These are phyloP conservation scores for Pascua guehoae DNA, from an alignment of 1,284 basidiomycete genomes.

Conservation along the genomic window DNA sequence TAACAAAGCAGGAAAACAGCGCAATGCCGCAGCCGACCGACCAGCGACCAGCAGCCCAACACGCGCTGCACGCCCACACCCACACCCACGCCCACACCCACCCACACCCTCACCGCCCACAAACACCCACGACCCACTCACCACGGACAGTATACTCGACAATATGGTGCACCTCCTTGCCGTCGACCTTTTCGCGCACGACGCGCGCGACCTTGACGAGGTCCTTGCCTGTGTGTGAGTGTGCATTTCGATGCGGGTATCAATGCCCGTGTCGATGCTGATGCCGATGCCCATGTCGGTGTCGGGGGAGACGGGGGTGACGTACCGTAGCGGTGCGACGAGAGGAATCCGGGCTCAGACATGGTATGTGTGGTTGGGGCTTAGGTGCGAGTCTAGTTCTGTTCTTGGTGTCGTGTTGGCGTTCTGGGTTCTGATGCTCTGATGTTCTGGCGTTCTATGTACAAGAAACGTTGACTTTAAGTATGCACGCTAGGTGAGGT, in stretches of 20 bases:
- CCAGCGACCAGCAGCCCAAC: too few relatives aligned
- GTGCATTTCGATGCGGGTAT: background rate
- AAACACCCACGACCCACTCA: too few relatives aligned
- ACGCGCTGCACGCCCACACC: background rate
- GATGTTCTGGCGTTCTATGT: too few relatives aligned
- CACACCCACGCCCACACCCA: too few relatives aligned
- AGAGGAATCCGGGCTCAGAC: conserved; percentile 39
- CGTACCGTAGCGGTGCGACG: conserved; percentile 40
- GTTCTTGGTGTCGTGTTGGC: too few relatives aligned
- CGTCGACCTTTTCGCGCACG: conserved; percentile 70
- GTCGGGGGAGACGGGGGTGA: background rate
- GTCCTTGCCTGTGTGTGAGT: conserved; percentile 63
- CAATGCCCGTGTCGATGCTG: background rate
- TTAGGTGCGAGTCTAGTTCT: too few relatives aligned
- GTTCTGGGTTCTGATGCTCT: too few relatives aligned
- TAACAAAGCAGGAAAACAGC: background rate
- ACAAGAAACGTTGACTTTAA: too few relatives aligned
- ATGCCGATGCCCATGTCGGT: background rate
- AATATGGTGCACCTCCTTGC: conserved; percentile 50
- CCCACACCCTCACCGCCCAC: background rate
- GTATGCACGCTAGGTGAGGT: too few relatives aligned
- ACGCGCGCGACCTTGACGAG: conserved; percentile 78
- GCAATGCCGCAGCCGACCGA: too few relatives aligned
- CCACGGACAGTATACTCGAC: conserved; percentile 50
- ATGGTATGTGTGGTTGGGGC: conserved; percentile 16